phyloP scores from a whole-genome alignment of 768 basidiomycete species.

The Boletus coccyginus region DNA sequence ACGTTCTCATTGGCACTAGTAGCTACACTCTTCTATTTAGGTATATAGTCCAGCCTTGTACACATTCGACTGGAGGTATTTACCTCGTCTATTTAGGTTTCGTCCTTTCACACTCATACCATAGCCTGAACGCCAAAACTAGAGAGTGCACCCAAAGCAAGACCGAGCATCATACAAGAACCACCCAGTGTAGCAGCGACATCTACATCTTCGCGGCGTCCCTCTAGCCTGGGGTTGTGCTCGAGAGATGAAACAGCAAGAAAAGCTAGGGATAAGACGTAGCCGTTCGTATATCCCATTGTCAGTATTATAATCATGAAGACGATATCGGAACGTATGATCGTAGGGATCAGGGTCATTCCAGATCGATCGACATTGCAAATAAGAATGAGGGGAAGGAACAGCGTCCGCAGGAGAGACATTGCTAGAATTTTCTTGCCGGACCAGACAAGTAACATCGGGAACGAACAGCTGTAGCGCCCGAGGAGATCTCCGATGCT shows the following conservation, averaged over 20 bases:
- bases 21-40: no score
- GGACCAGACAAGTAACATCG: conserved; percentile 54
- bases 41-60: no score
- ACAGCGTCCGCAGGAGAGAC: conserved; percentile 1
- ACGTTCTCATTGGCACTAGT: no score
- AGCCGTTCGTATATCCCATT: conserved; percentile 78
- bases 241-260: conserved; percentile 69
- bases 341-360: conserved; percentile 10
- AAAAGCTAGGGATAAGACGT: conserved; percentile 72
- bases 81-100: no score
- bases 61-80: no score
- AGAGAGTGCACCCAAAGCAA: conserved; percentile 67
- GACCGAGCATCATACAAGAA: conserved; percentile 75
- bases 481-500: conserved; percentile 70
- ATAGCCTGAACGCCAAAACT: conserved; percentile 76
- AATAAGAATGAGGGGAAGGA: not conserved
- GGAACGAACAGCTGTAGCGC: conserved; percentile 73
- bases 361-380: conserved; percentile 61
- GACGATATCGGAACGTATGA: conserved; percentile 72
- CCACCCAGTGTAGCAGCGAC: conserved; percentile 76
- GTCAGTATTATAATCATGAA: conserved; percentile 69
- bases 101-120: conserved; percentile 27
- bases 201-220: conserved; percentile 76
- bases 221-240: conserved; percentile 47
- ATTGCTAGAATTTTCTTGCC: conserved; percentile 1